phyloP scores from a whole-genome alignment of 2,329 filamentous ascomycete species.

The Ilyonectria robusta region DNA sequence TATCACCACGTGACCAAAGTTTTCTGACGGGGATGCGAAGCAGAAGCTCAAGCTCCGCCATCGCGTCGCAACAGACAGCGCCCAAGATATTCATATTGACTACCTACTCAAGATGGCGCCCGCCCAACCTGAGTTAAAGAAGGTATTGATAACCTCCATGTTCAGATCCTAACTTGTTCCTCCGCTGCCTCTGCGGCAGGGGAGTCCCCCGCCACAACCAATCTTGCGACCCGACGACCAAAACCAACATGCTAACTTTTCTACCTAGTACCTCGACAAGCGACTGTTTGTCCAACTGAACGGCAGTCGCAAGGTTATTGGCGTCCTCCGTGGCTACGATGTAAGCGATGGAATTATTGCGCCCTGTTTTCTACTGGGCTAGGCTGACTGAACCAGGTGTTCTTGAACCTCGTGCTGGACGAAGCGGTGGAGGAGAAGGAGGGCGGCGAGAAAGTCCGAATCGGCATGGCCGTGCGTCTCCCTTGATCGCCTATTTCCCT shows the following conservation, averaged over 20 bases:
- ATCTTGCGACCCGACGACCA: constrained; percentile 10
- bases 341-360: constrained; percentile 65
- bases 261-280: constrained; percentile 94
- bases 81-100: constrained; percentile 43
- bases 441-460: constrained; percentile 87
- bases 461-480: constrained; percentile 89
- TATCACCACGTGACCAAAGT: constrained; percentile 64
- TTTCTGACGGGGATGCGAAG: constrained; percentile 45
- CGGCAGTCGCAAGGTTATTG: constrained; percentile 96
- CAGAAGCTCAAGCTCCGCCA: constrained; percentile 42
- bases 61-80: constrained; percentile 48
- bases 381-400: constrained; percentile 74
- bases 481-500: not conserved
- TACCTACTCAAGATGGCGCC: constrained; percentile 84
- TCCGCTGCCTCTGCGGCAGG: not conserved
- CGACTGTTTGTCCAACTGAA: constrained; percentile 97
- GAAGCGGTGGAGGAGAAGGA: constrained; percentile 96
- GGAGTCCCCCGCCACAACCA: not conserved
- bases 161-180: not conserved
- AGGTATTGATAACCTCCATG: constrained; percentile 70
- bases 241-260: constrained; percentile 45
- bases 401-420: constrained; percentile 97
- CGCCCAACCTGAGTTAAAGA: constrained; percentile 99
- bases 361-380: too few relatives aligned
- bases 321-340: constrained; percentile 95